Conservation (phyloP, 805 yeast genomes). For the Scheffersomyces amazonensis region DNA sequence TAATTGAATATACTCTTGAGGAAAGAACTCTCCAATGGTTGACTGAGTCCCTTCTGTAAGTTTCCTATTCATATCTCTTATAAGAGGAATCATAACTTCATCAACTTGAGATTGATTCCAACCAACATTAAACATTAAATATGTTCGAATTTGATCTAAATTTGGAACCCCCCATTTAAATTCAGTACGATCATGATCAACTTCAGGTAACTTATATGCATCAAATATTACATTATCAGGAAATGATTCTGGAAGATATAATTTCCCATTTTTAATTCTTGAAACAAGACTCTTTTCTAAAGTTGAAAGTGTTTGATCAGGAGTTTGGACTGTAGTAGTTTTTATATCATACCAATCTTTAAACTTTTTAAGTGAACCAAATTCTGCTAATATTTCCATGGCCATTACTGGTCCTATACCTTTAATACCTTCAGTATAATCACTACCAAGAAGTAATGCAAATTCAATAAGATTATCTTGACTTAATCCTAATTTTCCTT, state of each 20-base stretch:
- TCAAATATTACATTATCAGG: constrained; percentile 68
- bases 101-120: constrained; percentile 80
- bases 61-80: constrained; percentile 71
- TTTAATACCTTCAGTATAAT: constrained; percentile 88
- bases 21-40: constrained; percentile 66
- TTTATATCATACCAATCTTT: constrained; percentile 57
- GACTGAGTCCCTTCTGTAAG: constrained; percentile 53
- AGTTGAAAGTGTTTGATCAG: constrained; percentile 37
- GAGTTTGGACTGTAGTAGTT: constrained; percentile 32
- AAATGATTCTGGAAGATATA: constrained; percentile 56
- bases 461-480: constrained; percentile 68
- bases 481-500: constrained; percentile 59
- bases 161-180: constrained; percentile 93
- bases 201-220: constrained; percentile 80
- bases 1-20: constrained; percentile 50
- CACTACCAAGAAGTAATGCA: constrained; percentile 87
- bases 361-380: constrained; percentile 45
- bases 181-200: constrained; percentile 72
- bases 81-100: constrained; percentile 81
- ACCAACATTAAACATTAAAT: constrained; percentile 65
- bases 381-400: constrained; percentile 86
- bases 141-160: constrained; percentile 71
- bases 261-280: constrained; percentile 50
- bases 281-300: constrained; percentile 59
- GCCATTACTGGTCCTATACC: constrained; percentile 95